Evolutionary conservation across 176 grass and related monocot species (phyloP).

Genomic region (Miscanthus lutarioriparius): DNA sequence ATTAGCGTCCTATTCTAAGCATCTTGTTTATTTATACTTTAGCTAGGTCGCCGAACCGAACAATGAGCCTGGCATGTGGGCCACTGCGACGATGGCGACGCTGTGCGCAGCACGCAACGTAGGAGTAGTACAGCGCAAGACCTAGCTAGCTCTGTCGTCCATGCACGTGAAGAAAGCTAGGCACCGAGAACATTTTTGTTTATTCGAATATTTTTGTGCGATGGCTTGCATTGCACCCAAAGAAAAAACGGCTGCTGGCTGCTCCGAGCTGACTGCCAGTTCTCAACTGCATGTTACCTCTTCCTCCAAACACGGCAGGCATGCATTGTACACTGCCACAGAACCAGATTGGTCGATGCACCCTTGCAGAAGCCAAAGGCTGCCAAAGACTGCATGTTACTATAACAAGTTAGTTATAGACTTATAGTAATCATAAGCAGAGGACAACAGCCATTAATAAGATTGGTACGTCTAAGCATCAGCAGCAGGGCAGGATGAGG

Average conservation of each 20-base stretch:
- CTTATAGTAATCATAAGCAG: constrained; percentile 27
- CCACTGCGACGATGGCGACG: constrained; percentile 20
- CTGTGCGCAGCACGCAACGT: constrained; percentile 14
- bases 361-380: constrained; percentile 33
- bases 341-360: constrained; percentile 8
- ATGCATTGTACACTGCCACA: constrained; percentile 21
- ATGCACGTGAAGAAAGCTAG: constrained; percentile 49
- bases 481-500: neutral
- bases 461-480: neutral
- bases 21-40: neutral
- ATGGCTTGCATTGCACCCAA: constrained; percentile 43
- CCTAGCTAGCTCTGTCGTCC: constrained; percentile 4
- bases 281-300: constrained; percentile 36
- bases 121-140: constrained; percentile 18
- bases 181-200: too few species aligned
- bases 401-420: constrained; percentile 33
- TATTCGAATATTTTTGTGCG: neutral
- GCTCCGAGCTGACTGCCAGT: neutral
- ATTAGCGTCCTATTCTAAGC: neutral
- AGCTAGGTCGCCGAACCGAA: neutral
- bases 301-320: constrained; percentile 27
- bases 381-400: neutral
- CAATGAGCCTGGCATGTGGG: constrained; percentile 24
- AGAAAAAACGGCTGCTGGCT: constrained; percentile 39
- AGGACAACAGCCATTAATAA: neutral